Base-by-base conservation (phyloP, 805 yeast species). In the Zygosaccharomyces gambellarensis region DNA sequence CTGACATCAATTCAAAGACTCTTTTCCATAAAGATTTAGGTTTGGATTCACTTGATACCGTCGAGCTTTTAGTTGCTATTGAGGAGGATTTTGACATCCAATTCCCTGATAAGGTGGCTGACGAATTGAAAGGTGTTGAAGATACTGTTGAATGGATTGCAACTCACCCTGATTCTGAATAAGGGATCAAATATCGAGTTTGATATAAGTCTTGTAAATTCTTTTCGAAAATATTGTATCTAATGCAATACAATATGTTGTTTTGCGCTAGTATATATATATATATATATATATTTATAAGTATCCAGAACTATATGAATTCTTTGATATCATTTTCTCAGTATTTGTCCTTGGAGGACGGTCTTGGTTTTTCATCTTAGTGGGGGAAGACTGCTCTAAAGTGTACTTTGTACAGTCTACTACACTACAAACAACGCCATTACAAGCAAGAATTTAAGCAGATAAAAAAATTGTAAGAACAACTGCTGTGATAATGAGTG, bases 21-120 rank as follows among this genome's bases (percentile, higher is more conserved):
- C 67, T 74, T 46, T 79, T 77, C 68, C 74, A 76, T 54, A 78
- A 76, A 58, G 83, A 78, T 61, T 71, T 78, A 64, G 80, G 79
- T 14, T 70, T 79, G 66, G 99, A 92, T 71, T 87, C 96, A 8
- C 78, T 92, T 58, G 99, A 92, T 65, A 86, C 94, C 55, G 96
- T 92, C 54, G 99, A 92, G 75, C 90, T 94, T 48, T 79, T 94
- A 61, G 96, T 94, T 70, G 96, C 96, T 50, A 84, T 92, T 64
- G 99, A 92, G 76, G 97, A 90, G 77, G 90, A 84, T 68, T 84
- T 84, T 57, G 89, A 87, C 62, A 79, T 88, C 65, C 87, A 85
- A 68, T 81, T 87, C 65, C 89, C 95, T 32, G 96, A 89, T 73
- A 83, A 86, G 68, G 87, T 88, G 61, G 94, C 97, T 48, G 97